A percentile compares a stretch with the other conserved stretches of the same genome.
Conservation (phyloP, 225 moss, liverwort and hornwort species). For the Anthoceros angustus region DNA sequence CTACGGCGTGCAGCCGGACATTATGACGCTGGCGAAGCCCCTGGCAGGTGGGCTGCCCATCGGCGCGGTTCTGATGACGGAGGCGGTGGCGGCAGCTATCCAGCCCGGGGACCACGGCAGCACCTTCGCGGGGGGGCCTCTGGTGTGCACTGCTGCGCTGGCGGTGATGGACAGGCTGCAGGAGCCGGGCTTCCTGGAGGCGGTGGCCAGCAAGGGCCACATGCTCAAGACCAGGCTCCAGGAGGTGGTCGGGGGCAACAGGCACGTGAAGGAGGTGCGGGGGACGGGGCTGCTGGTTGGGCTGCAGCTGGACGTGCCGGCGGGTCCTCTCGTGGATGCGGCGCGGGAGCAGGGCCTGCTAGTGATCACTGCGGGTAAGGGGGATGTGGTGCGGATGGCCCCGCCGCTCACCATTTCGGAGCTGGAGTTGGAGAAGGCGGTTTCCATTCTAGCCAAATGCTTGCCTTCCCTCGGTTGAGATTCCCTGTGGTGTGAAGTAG, state of each 20-base stretch:
- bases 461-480: slow-evolving; percentile 17
- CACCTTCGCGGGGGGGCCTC: slow-evolving; percentile 39
- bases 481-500: no score
- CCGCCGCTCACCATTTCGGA: slow-evolving; percentile 69
- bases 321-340: slow-evolving; percentile 44
- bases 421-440: slow-evolving; percentile 52
- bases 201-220: slow-evolving; percentile 31
- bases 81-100: slow-evolving; percentile 55
- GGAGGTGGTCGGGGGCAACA: slow-evolving; percentile 28
- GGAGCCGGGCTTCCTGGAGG: slow-evolving; percentile 39
- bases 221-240: slow-evolving; percentile 18
- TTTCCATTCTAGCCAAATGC: slow-evolving; percentile 43
- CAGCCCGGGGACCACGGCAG: slow-evolving; percentile 41
- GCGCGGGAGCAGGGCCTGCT: slow-evolving; percentile 65
- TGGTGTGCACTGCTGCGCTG: slow-evolving; percentile 44
- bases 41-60: slow-evolving; percentile 78
- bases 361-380: slow-evolving; percentile 73
- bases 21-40: slow-evolving; percentile 84
- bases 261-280: slow-evolving; percentile 72
- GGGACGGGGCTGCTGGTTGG: slow-evolving; percentile 72
- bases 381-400: slow-evolving; percentile 70
- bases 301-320: slow-evolving; percentile 63
- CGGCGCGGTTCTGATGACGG: slow-evolving; percentile 67
- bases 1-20: slow-evolving; percentile 53
- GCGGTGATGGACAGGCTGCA: slow-evolving; percentile 36